These are phyloP conservation scores for Myriosclerotinia scirpicola DNA, from an alignment of 2,329 filamentous ascomycete species.

Conservation along the genomic window DNA sequence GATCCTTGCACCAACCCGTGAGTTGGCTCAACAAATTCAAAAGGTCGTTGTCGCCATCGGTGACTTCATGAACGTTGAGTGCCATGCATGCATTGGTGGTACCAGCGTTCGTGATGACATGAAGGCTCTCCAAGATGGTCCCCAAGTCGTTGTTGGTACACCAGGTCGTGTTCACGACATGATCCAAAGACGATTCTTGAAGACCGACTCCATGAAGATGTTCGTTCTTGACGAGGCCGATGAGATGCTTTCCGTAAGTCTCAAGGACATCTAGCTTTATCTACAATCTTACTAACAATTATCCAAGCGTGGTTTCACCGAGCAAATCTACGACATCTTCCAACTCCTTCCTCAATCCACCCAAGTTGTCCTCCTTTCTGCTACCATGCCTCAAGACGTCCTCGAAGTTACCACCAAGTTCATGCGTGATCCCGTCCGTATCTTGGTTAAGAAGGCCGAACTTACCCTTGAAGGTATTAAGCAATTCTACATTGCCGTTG, in stretches of 20 bases:
- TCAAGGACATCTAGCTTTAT: not conserved
- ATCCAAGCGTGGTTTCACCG: constrained; percentile 87
- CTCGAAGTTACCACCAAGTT: constrained; percentile 99
- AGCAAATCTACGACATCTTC: constrained; percentile 99
- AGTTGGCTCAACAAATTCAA: constrained; percentile 98
- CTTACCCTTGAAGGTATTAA: constrained; percentile 99
- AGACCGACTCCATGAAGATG: constrained; percentile 99
- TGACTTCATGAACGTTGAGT: constrained; percentile 99
- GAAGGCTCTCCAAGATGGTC: constrained; percentile 93
- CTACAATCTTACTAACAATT: constrained; percentile 41
- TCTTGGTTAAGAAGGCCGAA: constrained; percentile 99
- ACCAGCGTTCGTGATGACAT: constrained; percentile 98
- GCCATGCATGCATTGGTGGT: constrained; percentile 98
- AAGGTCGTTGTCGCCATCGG: constrained; percentile 98
- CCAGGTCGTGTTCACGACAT: constrained; percentile 99
- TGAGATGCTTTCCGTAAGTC: constrained; percentile 89
- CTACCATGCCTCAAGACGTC: constrained; percentile 98
- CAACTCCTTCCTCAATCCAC: constrained; percentile 96
- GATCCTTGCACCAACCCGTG: constrained; percentile 95
- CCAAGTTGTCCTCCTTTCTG: constrained; percentile 96
- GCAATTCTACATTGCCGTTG: constrained; percentile 99
- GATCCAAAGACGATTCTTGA: constrained; percentile 97
- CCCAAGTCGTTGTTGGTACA: constrained; percentile 96
- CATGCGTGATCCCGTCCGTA: constrained; percentile 99
- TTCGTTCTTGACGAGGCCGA: constrained; percentile 99